A percentile compares a stretch with the other conserved stretches of the same genome.
phyloP scores from a whole-genome alignment of 768 basidiomycete species.

The Kwoniella dejecticola region DNA sequence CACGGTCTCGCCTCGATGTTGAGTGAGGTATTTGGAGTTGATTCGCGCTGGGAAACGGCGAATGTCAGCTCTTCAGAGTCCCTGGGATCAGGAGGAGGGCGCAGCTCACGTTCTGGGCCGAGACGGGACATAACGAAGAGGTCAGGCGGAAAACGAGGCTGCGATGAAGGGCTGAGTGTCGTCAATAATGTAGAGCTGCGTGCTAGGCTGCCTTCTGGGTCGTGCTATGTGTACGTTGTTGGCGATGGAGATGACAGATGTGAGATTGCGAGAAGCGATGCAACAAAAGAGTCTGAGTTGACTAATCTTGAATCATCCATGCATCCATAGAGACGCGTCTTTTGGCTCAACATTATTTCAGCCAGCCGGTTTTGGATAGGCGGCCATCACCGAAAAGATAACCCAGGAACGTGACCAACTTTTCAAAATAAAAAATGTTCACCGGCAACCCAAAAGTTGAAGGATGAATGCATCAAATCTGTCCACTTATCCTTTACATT shows the following conservation, averaged over 20 bases:
- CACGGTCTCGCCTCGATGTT: constrained; percentile 63
- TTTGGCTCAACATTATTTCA: neutral
- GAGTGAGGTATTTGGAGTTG: constrained; percentile 64
- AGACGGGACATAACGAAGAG: constrained; percentile 33
- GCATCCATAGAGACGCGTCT: neutral
- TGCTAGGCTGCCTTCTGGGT: too few species aligned
- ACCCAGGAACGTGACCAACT: neutral
- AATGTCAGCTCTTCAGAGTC: neutral
- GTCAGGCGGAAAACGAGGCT: neutral
- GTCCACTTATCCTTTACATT: too few species aligned
- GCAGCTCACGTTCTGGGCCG: constrained; percentile 40
- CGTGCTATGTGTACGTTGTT: too few species aligned
- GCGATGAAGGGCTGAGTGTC: neutral
- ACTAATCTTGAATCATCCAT: too few species aligned
- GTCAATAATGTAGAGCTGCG: too few species aligned
- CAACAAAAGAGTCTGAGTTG: too few species aligned
- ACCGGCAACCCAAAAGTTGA: neutral
- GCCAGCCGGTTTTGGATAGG: neutral
- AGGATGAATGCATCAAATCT: neutral
- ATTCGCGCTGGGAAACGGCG: constrained; percentile 59
- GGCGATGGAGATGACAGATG: too few species aligned
- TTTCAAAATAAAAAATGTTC: neutral
- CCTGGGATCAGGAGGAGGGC: neutral
- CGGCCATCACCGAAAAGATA: neutral
- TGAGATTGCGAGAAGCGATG: too few species aligned